Evolutionary conservation across 1,284 basidiomycete species (phyloP).

Genomic region (Trichosporon asahii): DNA sequence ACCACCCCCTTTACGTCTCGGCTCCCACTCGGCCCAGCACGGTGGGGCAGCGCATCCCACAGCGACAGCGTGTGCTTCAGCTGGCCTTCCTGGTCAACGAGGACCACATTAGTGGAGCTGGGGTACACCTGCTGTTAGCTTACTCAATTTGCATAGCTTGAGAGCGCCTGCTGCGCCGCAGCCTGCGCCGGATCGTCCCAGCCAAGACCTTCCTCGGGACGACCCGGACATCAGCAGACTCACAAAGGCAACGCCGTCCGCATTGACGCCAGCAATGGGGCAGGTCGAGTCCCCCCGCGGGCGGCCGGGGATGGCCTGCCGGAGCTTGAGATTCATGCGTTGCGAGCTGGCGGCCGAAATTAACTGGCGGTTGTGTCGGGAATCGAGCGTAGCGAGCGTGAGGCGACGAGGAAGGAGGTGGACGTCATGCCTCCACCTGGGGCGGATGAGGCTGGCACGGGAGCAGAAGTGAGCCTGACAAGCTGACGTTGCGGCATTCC

Average conservation of each 20-base stretch:
- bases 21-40: constrained; percentile 30
- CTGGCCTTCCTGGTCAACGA: constrained; percentile 34
- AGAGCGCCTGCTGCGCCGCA: background rate
- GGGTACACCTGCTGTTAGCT: constrained; percentile 35
- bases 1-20: constrained; percentile 36
- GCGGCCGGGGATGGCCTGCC: constrained; percentile 43
- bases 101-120: constrained; percentile 38
- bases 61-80: constrained; percentile 42
- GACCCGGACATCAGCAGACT: background rate
- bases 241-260: constrained; percentile 19
- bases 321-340: constrained; percentile 43
- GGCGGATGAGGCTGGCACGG: background rate
- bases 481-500: background rate
- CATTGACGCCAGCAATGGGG: constrained; percentile 12
- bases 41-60: constrained; percentile 44
- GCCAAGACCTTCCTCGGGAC: background rate
- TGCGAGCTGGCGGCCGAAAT: background rate
- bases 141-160: background rate
- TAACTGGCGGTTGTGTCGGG: background rate
- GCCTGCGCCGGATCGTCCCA: background rate
- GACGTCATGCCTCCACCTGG: constrained; percentile 8
- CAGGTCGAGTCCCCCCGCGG: constrained; percentile 23
- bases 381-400: background rate
- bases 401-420: background rate
- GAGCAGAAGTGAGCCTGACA: background rate